Evolutionary conservation across 2,329 filamentous ascomycete genomes (phyloP).

Genomic region (Penicillium janthinellum): DNA sequence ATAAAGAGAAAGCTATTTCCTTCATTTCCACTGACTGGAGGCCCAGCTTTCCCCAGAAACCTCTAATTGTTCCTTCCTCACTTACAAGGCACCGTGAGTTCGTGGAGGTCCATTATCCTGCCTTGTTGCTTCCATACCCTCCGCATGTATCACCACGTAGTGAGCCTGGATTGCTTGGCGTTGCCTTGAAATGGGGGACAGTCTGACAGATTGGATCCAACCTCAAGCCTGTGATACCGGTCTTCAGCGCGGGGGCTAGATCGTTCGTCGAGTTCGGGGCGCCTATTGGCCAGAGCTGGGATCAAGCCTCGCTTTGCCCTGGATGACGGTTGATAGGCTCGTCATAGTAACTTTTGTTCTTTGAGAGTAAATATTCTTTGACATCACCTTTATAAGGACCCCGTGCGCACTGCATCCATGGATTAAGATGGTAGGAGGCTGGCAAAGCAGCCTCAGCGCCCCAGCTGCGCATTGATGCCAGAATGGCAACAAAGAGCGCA

Average conservation of each 20-base stretch:
- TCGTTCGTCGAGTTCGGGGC: not conserved
- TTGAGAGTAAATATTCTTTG: not conserved
- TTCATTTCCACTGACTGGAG: not conserved
- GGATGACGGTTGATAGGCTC: not conserved
- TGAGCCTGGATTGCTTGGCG: conserved; percentile 8
- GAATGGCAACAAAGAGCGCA: not conserved
- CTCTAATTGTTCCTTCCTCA: conserved; percentile 1
- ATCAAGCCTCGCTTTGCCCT: not conserved
- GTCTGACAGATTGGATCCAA: conserved; percentile 6
- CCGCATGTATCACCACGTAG: conserved; percentile 11
- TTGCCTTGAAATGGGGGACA: conserved; percentile 10
- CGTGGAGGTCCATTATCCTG: no score
- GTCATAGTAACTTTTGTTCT: not conserved
- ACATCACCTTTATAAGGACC: not conserved
- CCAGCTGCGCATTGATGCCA: not conserved
- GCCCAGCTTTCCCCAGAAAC: conserved; percentile 15
- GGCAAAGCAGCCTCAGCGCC: not conserved
- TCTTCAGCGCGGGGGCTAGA: not conserved
- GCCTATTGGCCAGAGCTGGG: not conserved
- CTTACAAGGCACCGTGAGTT: no score
- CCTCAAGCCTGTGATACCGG: not conserved
- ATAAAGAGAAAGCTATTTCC: not conserved
- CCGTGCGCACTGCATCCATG: not conserved
- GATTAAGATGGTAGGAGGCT: not conserved
- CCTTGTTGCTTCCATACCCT: conserved; percentile 9